Conservation (phyloP, 2,329 filamentous ascomycete genomes). For the Septoria linicola region DNA sequence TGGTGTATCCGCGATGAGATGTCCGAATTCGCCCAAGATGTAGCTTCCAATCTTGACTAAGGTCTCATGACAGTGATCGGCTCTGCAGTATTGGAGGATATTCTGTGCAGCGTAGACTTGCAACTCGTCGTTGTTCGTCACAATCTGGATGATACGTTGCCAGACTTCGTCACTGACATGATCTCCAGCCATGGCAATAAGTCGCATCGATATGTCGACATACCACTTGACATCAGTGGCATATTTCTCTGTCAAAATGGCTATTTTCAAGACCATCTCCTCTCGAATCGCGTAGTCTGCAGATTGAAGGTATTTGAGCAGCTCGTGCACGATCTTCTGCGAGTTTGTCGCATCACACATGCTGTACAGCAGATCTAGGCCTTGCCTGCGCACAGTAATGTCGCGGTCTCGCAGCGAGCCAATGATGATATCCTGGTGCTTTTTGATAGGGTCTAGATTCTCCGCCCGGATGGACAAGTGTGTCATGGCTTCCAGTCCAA, state of each 20-base stretch:
- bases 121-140: slow-evolving; percentile 97
- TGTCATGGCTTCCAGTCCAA: slow-evolving; percentile 96
- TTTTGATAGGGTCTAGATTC: slow-evolving; percentile 94
- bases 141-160: slow-evolving; percentile 98
- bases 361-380: slow-evolving; percentile 94
- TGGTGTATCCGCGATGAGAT: slow-evolving; percentile 87
- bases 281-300: slow-evolving; percentile 97
- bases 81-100: slow-evolving; percentile 86
- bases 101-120: slow-evolving; percentile 96
- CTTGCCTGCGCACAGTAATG: slow-evolving; percentile 94
- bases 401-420: slow-evolving; percentile 92
- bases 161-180: slow-evolving; percentile 99
- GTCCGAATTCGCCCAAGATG: slow-evolving; percentile 92
- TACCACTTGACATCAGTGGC: slow-evolving; percentile 99
- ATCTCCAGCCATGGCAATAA: slow-evolving; percentile 95
- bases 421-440: slow-evolving; percentile 94
- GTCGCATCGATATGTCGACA: slow-evolving; percentile 90
- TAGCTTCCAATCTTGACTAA: slow-evolving; percentile 97
- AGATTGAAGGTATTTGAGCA: slow-evolving; percentile 90
- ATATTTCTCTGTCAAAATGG: slow-evolving; percentile 97
- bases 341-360: slow-evolving; percentile 99
- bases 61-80: slow-evolving; percentile 92
- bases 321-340: slow-evolving; percentile 86
- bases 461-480: slow-evolving; percentile 92
- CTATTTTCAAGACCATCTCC: slow-evolving; percentile 99